Base-by-base conservation (phyloP, 768 basidiomycete species). In the Tubosaeta sp. region DNA sequence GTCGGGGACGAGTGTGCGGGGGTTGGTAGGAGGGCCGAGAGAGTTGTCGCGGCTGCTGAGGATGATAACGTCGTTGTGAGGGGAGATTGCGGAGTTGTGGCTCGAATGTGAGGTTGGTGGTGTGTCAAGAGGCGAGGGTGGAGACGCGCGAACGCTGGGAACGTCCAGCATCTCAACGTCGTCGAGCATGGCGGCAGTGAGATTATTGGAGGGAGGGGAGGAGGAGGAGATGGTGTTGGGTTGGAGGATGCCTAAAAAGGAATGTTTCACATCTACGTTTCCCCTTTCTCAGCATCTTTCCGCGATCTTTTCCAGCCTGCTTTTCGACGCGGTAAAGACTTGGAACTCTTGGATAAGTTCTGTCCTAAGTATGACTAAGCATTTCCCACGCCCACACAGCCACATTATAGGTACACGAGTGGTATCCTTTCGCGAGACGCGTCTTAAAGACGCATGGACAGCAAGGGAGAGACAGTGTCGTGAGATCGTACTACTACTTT, bases 221-320 rank as follows among this genome's bases (percentile, higher is more conserved):
- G 65, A 66, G 60, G 62, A 64, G 60, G 62, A 51, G 63, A 59
- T 29, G 58, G 52, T 58, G 65, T 55, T 69, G 66, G 47, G 64
- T 38, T 65, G 67, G 63, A 69, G 55, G 59, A 57, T 71, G 57
- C 67, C 69, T 58, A 69, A 69, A 65, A 69, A 69, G 67, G 67
- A 68, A 68, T 67, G 62, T 69, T 60, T 65, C 67, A 65, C 60
- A 54, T 61, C 60, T 45, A 26, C 53, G 43, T 35, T 48, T 47
- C 50, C 49, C 62, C 59, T 66, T 66, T 62, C 65, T 61, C 63
- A 67, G 57, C 66, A 55, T 57, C 62, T 57, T 62, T 66, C 43
- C 50, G 53, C 55, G 59, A 50, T 46, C 59, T 66, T 65, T 62
- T 64, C 54, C 57, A 52, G 54, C 46, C 53, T 37, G 52, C 48